Percentiles rank a stretch among this genome's conserved stretches.
phyloP scores from a whole-genome alignment of 129 eudicot species.

The Heracleum sosnowskyi region DNA sequence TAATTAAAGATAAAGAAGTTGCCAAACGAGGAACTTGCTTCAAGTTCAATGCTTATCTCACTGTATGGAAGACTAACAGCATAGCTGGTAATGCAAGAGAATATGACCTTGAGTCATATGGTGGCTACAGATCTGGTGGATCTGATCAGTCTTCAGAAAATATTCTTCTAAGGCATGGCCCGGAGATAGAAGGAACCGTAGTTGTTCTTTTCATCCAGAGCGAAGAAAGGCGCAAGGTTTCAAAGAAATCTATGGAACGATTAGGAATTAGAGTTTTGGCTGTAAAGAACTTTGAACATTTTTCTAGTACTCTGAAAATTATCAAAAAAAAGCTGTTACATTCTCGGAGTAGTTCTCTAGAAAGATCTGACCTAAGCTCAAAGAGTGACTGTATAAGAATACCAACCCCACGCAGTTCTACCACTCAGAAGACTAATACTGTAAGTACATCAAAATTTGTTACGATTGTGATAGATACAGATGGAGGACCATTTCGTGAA shows the following conservation, averaged over 20 bases:
- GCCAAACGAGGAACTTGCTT: slow-evolving; percentile 71
- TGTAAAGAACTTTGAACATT: slow-evolving; percentile 30
- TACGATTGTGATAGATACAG: slow-evolving; percentile 48
- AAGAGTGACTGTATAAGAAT: background rate
- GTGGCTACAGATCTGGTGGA: slow-evolving; percentile 12
- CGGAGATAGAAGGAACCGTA: slow-evolving; percentile 16
- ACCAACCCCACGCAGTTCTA: slow-evolving; percentile 11
- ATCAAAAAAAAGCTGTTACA: slow-evolving; percentile 21
- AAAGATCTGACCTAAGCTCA: slow-evolving; percentile 21
- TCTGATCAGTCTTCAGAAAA: background rate
- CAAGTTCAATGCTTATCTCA: slow-evolving; percentile 29
- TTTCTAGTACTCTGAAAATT: slow-evolving; percentile 33
- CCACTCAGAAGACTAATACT: slow-evolving; percentile 2
- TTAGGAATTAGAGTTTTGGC: slow-evolving; percentile 38
- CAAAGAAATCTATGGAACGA: slow-evolving; percentile 32
- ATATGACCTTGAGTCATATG: slow-evolving; percentile 11
- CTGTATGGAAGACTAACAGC: background rate
- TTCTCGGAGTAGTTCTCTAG: slow-evolving; percentile 11
- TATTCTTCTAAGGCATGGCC: slow-evolving; percentile 1
- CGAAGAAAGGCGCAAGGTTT: slow-evolving; percentile 33
- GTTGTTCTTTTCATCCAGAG: slow-evolving; percentile 42
- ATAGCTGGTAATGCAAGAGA: slow-evolving; percentile 1
- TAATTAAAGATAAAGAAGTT: slow-evolving; percentile 52
- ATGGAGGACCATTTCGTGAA: slow-evolving; percentile 38
- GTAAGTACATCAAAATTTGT: slow-evolving; percentile 13